A percentile compares a stretch with the other conserved stretches of the same genome.
Evolutionary conservation across 2,329 filamentous ascomycete species (phyloP).

Genomic region (Aureobasidium leucospermi): DNA sequence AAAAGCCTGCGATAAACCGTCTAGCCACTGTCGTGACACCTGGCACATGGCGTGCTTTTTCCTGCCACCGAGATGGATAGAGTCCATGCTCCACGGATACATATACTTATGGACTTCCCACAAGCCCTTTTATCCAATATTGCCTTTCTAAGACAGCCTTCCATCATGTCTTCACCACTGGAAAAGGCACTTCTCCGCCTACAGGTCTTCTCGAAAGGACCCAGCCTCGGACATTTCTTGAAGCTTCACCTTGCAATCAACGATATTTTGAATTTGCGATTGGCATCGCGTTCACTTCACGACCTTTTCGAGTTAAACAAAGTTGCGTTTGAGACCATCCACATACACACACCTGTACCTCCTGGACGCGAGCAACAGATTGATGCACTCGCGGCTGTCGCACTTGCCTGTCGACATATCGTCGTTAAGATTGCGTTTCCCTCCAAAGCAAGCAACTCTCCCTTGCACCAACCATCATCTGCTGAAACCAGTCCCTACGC

Average conservation of each 20-base stretch:
- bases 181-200: conserved; percentile 2
- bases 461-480: not conserved
- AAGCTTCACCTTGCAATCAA: not conserved
- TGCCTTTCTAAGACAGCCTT: not conserved
- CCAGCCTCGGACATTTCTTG: not conserved
- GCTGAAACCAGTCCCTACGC: not conserved
- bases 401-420: not conserved
- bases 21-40: not conserved
- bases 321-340: not conserved
- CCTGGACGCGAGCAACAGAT: not conserved
- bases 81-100: not conserved
- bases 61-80: not conserved
- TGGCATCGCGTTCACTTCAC: not conserved
- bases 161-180: not conserved
- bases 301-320: not conserved
- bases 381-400: not conserved
- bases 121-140: too few species aligned
- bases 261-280: not conserved
- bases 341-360: conserved; percentile 7
- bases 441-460: not conserved
- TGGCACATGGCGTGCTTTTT: conserved; percentile 9
- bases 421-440: not conserved
- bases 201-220: not conserved
- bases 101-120: not conserved
- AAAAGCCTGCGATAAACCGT: not conserved